Evolutionary conservation across 306 rosid species (phyloP), one percentile per base, ranked within the genome.

Genomic region (Morella rubra): DNA sequence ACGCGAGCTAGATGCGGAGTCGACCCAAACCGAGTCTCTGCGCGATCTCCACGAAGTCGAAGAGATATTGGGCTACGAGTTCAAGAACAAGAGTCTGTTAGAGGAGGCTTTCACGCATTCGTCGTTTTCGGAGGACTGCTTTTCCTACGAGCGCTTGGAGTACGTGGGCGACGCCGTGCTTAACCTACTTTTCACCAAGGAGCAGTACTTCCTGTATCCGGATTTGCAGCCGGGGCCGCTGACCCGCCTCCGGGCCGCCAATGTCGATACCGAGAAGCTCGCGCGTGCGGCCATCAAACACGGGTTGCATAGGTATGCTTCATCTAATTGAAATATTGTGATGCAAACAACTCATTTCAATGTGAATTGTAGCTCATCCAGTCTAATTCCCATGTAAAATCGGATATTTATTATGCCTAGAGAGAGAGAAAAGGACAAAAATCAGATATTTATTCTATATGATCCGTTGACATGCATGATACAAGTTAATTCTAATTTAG

Each of bases 231-330:
- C 88, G 0, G 93, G 93, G 5, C 58, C n/a, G 0, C 24, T 89
- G 77, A 91, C 96, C 19, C 85, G 78, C 4, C 85, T 91, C 37
- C 83, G 91, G 0, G 86, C 96, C 0, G 77, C 85, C n/a, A 89
- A 91, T 22, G 93, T 91, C 0, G 90, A 91, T 60, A 80, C 90
- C 0, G 96, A 91, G 67, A 91, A 91, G 72, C 90, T 89, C 5
- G 90, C 93, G 1, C 91, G 96, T 11, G 91, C 82, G 9, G 87
- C 90, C 0, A 10, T 89, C 27, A 77, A 59, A 14, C 93, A 87
- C 27, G 88, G 81, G 1, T 52, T 91, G n/a, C 85, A 91, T 65
- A 82, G 76, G 0, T 89, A 78, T 61, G n/a, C n/a, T n/a, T n/a
- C n/a, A n/a, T n/a, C n/a, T n/a, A n/a, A n/a, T n/a, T n/a, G n/a